These are phyloP conservation scores for Alliaria petiolata DNA, from an alignment of 345 rosid species.

Conservation along the genomic window DNA sequence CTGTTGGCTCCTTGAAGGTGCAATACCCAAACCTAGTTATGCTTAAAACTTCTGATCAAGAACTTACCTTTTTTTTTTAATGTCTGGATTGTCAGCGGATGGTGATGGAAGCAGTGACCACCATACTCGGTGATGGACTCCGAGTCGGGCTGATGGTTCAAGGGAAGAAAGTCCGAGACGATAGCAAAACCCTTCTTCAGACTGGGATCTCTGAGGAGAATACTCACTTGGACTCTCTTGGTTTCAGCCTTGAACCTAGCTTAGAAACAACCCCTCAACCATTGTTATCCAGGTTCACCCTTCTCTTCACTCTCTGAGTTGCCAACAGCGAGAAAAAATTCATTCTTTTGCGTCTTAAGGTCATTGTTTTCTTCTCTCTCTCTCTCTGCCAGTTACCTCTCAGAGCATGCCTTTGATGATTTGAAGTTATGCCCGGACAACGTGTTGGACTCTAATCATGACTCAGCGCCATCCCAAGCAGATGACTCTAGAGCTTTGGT, in stretches of 20 bases:
- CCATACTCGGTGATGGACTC: slow-evolving; percentile 73
- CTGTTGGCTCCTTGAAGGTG: slow-evolving; percentile 91
- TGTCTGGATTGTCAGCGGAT: slow-evolving; percentile 46
- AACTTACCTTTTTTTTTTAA: slow-evolving; percentile 1
- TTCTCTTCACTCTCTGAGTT: slow-evolving; percentile 6
- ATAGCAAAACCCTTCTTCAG: slow-evolving; percentile 74
- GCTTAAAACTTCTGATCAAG: not conserved
- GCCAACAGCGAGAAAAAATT: too few relatives aligned
- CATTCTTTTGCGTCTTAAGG: not conserved
- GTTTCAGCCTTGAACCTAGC: slow-evolving; percentile 85
- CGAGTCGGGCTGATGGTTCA: slow-evolving; percentile 70
- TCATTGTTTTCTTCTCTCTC: not conserved
- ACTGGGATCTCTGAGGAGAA: slow-evolving; percentile 68
- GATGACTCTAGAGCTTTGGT: slow-evolving; percentile 60
- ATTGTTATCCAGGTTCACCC: slow-evolving; percentile 53
- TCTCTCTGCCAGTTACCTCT: slow-evolving; percentile 10
- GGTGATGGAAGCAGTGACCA: slow-evolving; percentile 87
- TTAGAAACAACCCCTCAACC: slow-evolving; percentile 42
- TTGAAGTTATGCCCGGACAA: slow-evolving; percentile 27
- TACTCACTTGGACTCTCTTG: slow-evolving; percentile 57
- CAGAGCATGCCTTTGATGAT: slow-evolving; percentile 11
- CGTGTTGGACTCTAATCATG: slow-evolving; percentile 60
- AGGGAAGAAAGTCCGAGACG: slow-evolving; percentile 90
- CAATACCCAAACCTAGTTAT: not conserved
- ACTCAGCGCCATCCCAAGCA: slow-evolving; percentile 55